These are phyloP conservation scores for Lantana camara DNA, from an alignment of 257 asterid species.

Conservation along the genomic window DNA sequence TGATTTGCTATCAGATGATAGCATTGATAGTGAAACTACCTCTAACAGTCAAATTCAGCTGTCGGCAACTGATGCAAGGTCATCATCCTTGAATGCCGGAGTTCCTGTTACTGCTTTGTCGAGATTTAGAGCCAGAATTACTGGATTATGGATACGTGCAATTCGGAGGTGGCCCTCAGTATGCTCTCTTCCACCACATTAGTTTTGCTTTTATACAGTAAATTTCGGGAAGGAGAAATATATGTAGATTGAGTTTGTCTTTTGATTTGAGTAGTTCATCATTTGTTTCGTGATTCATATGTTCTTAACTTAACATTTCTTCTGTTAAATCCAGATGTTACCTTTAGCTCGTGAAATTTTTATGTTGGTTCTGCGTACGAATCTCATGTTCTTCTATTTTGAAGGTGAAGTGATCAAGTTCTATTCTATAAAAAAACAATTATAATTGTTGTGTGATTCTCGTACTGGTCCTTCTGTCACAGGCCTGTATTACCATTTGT, in stretches of 20 bases:
- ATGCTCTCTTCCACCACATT: conserved; percentile 52
- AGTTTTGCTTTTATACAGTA: conserved; percentile 22
- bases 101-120: conserved; percentile 54
- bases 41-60: conserved; percentile 44
- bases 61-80: conserved; percentile 41
- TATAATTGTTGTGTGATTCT: conserved; percentile 16
- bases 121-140: conserved; percentile 64
- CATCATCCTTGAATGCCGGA: conserved; percentile 41
- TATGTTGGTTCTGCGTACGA: conserved; percentile 80
- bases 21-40: conserved; percentile 32
- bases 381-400: conserved; percentile 97
- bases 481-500: conserved; percentile 92
- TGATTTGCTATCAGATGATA: conserved; percentile 61
- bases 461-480: conserved; percentile 28
- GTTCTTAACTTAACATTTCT: conserved; percentile 7
- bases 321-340: conserved; percentile 55
- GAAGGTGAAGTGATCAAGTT: conserved; percentile 62
- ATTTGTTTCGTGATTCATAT: conserved; percentile 19
- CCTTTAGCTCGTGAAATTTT: conserved; percentile 80
- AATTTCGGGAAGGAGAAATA: neutral
- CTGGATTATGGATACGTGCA: conserved; percentile 57
- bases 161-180: conserved; percentile 96
- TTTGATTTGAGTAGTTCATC: conserved; percentile 8
- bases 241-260: conserved; percentile 21
- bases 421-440: conserved; percentile 14